Evolutionary conservation across 2,329 filamentous ascomycete species (phyloP).

Genomic region (Fusarium chuoi): DNA sequence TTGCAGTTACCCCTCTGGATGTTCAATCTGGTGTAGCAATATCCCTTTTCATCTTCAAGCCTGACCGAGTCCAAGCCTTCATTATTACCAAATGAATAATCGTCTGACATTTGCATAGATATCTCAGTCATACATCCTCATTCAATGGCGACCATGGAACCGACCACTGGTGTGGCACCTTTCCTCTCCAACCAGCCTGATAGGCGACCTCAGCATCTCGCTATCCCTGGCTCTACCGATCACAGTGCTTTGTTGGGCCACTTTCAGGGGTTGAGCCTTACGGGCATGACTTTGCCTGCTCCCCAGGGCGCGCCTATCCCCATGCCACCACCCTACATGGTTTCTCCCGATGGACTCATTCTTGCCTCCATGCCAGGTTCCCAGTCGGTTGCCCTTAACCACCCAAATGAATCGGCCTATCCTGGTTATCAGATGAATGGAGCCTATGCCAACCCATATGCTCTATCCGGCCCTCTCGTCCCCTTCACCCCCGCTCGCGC

Average conservation of each 20-base stretch:
- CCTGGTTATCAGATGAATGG: constrained; percentile 47
- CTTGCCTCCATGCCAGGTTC: constrained; percentile 50
- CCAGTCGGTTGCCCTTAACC: constrained; percentile 50
- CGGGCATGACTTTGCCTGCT: constrained; percentile 48
- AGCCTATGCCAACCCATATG: constrained; percentile 52
- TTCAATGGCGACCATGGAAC: constrained; percentile 50
- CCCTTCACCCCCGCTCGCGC: constrained; percentile 65
- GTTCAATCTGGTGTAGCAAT: too few species aligned
- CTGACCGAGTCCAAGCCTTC: background rate
- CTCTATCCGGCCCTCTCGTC: constrained; percentile 53
- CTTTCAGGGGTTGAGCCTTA: constrained; percentile 53
- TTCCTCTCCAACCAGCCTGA: constrained; percentile 47
- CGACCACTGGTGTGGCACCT: constrained; percentile 45
- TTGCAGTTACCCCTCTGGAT: background rate
- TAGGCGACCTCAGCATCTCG: constrained; percentile 46
- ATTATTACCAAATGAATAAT: background rate
- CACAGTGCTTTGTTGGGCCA: constrained; percentile 48
- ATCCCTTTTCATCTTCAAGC: background rate
- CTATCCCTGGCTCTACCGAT: constrained; percentile 47
- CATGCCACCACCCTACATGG: constrained; percentile 51
- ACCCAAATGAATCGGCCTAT: constrained; percentile 50
- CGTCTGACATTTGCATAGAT: constrained; percentile 15
- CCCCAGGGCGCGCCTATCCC: constrained; percentile 47
- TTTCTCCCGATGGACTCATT: constrained; percentile 53
- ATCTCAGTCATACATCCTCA: constrained; percentile 51